Conservation (phyloP, 345 rosid species). For the Cardiospermum halicacabum region DNA sequence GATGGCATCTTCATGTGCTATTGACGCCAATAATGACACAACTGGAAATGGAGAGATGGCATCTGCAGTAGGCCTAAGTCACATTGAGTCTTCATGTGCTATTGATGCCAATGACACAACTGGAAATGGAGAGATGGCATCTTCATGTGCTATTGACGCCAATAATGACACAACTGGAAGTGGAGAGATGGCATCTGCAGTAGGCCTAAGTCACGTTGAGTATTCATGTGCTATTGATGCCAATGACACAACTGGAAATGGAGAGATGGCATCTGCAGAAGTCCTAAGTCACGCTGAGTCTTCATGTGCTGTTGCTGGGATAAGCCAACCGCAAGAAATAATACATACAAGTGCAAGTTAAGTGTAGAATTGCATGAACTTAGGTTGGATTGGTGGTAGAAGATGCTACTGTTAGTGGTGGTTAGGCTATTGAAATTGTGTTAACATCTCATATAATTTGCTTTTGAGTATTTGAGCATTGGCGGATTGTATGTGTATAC, state of each 20-base stretch:
- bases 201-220: too few species aligned
- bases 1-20: too few species aligned
- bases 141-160: too few species aligned
- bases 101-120: too few species aligned
- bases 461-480: not conserved
- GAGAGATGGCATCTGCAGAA: constrained; percentile 11
- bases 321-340: constrained; percentile 29
- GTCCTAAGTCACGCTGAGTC: constrained; percentile 20
- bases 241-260: constrained; percentile 7
- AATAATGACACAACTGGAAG: too few species aligned
- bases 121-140: too few species aligned
- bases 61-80: too few species aligned
- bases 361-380: constrained; percentile 10
- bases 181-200: too few species aligned
- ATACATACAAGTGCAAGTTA: constrained; percentile 35
- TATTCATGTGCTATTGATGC: too few species aligned
- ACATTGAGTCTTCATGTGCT: too few species aligned
- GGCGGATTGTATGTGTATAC: not conserved
- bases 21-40: too few species aligned
- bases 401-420: not conserved
- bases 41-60: too few species aligned
- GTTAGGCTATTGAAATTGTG: not conserved
- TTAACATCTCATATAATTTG: not conserved
- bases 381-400: constrained; percentile 20
- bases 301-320: constrained; percentile 24